Base-by-base conservation (phyloP, 768 basidiomycete species). In the Sporobolomyces roseus region DNA sequence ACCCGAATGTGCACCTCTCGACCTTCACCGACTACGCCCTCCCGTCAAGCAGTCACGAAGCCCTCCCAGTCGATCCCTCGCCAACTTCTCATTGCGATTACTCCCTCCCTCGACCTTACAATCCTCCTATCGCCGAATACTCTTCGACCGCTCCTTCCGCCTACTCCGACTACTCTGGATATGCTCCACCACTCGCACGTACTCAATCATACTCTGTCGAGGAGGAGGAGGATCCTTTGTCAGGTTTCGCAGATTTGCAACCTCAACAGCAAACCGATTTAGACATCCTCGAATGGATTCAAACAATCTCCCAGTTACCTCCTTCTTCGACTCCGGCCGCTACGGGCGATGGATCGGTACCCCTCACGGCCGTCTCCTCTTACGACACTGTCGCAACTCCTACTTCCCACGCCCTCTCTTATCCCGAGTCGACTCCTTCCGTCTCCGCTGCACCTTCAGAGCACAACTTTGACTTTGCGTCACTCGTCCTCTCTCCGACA, bases 231-330 rank as follows among this genome's bases (percentile, higher is more conserved):
- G 58, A 60, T 35, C 43, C 58, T 16, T 9, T 48, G 13, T 27
- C 29, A 8, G 58, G 30, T 2, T 17, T 60, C 30, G 7, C 29
- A 5, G 58, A 48, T 2, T 25, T 60, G 8, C 58, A 60, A 29
- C 27, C 58, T 19, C 58, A 60, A 33, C 58, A n/a, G n/a, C n/a
- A 60, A 29, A 60, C 58, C 9, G 59, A 69, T 30, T 51, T 69
- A 32, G 63, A 63, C 58, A 69, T 69, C n/a, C 68, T 69, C 52
- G 63, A 64, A 38, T 69, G 68, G 68, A 63, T 69, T 58, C 52
- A 62, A 32, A 64, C 63, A 27, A 49, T 59, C 27, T 36, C 58
- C 13, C 58, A 43, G 23, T 45, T 60, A 17, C 61, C 38, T 43
- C 61, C 61, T 21, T 43, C 61, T 12, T 43, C 51, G 61, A 52